Evolutionary conservation across 768 basidiomycete genomes (phyloP).

Genomic region (Rhizopogon vulgaris): DNA sequence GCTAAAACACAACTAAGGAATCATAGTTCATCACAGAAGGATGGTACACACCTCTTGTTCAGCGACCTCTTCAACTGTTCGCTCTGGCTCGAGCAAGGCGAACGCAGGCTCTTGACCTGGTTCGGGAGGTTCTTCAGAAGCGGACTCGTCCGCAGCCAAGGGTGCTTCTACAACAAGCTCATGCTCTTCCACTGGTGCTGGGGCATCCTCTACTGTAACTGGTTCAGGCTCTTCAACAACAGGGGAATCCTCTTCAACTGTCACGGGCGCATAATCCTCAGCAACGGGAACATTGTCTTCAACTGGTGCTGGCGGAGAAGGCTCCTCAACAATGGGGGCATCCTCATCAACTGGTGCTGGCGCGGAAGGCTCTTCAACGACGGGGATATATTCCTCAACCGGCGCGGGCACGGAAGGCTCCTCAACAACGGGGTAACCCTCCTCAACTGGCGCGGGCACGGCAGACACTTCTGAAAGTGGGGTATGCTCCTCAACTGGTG

Average conservation of each 20-base stretch:
- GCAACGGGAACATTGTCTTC: too few relatives aligned
- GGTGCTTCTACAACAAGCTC: not conserved
- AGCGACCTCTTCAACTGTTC: not conserved
- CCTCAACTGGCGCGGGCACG: not conserved
- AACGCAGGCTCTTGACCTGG: not conserved
- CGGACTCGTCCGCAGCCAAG: not conserved
- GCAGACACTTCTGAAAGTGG: not conserved
- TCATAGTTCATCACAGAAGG: not conserved
- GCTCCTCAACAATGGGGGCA: too few relatives aligned
- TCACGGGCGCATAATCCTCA: too few relatives aligned
- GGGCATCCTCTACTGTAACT: not conserved
- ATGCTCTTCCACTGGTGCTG: not conserved
- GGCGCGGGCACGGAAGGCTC: too few relatives aligned
- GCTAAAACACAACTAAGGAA: not conserved
- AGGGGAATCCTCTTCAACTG: not conserved
- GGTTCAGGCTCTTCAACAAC: constrained; percentile 1
- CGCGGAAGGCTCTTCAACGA: not conserved
- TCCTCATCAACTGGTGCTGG: not conserved
- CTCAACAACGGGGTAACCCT: too few relatives aligned
- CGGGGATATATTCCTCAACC: not conserved
- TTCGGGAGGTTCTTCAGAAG: not conserved
- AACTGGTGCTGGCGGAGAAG: too few relatives aligned
- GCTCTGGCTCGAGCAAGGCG: not conserved
- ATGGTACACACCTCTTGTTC: not conserved
- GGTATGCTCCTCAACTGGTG: not conserved